Evolutionary conservation across 768 basidiomycete species (phyloP), one percentile per base, ranked within the genome.

Genomic region (Suillus subalutaceus): DNA sequence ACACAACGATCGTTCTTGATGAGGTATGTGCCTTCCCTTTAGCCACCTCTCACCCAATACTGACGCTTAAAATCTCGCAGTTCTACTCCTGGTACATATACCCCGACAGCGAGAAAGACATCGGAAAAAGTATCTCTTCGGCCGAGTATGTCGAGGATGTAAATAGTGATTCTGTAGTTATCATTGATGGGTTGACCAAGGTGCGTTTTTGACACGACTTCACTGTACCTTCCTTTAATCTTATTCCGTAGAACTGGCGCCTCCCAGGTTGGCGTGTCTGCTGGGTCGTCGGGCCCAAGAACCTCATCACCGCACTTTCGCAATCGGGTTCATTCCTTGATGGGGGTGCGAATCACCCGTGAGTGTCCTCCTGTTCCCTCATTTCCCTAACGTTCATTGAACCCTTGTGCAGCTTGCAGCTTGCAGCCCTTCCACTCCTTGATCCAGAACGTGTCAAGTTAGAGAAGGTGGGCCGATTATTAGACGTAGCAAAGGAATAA

Each of bases 31-130:
- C 35, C 7, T 23, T 12, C 26, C 23, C 12, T 20, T 26, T 6
- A 20, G 5, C 37, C 26, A 35, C 37, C 15, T 20, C 40, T 40
- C 50, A 13, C 13, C 3, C 35, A 13, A 35, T 63, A 35, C 62
- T 35, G 63, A 56, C 35, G 55, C 58, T n/a, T 50, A 26, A 50
- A 50, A 66, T 70, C 23, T 48, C 69, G 3, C 69, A 96, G 90
- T 95, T 96, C 78, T 97, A 97, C 74, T 94, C 92, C 12, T 97
- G 95, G 94, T 96, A 97, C 75, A 90, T 94, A 63, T 97, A 96
- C 75, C 93, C 90, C 13, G 92, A 96, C 55, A 78, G 87, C 65
- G 87, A 88, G 15, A 80, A 83, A 63, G 92, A 94, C 67, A 84
- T 84, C 65, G 95, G 94, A 18, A 87, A 88, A 67, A 90, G 91